Evolutionary conservation across 1,284 basidiomycete genomes (phyloP).

Genomic region (Gomphus sp.): DNA sequence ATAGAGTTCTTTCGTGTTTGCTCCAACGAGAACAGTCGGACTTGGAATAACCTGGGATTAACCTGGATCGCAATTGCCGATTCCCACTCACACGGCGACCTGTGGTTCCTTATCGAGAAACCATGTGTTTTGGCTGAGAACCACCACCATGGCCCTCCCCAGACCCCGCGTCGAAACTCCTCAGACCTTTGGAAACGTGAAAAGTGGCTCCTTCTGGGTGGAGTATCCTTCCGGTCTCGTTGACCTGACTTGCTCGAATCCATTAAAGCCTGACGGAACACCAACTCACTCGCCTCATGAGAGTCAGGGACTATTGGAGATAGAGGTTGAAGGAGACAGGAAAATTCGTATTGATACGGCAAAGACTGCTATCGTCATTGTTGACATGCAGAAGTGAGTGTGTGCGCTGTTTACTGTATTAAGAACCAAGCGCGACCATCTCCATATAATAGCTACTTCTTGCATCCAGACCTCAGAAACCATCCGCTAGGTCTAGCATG

Average conservation of each 20-base stretch:
- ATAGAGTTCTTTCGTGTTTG: too few relatives aligned
- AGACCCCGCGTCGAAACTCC: background rate
- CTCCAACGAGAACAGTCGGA: too few relatives aligned
- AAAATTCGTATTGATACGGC: constrained; percentile 40
- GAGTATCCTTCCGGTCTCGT: constrained; percentile 58
- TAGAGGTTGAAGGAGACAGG: constrained; percentile 42
- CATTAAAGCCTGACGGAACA: constrained; percentile 19
- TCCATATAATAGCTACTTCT: constrained; percentile 41
- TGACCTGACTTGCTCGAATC: constrained; percentile 44
- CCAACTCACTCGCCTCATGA: constrained; percentile 22
- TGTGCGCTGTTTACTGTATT: background rate
- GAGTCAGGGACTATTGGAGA: constrained; percentile 36
- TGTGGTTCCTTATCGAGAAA: background rate
- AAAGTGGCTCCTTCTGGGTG: constrained; percentile 45
- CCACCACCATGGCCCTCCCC: background rate
- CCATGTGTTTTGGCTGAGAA: background rate
- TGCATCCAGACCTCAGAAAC: constrained; percentile 49
- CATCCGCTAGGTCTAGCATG: constrained; percentile 51
- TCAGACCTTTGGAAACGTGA: background rate
- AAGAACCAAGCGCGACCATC: background rate
- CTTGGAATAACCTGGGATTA: too few relatives aligned
- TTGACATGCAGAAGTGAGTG: constrained; percentile 67
- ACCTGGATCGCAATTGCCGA: background rate
- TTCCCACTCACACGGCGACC: background rate
- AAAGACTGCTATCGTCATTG: constrained; percentile 46